These are phyloP conservation scores for Maudiozyma humilis DNA, from an alignment of 1,139 yeast genomes.

Conservation along the genomic window DNA sequence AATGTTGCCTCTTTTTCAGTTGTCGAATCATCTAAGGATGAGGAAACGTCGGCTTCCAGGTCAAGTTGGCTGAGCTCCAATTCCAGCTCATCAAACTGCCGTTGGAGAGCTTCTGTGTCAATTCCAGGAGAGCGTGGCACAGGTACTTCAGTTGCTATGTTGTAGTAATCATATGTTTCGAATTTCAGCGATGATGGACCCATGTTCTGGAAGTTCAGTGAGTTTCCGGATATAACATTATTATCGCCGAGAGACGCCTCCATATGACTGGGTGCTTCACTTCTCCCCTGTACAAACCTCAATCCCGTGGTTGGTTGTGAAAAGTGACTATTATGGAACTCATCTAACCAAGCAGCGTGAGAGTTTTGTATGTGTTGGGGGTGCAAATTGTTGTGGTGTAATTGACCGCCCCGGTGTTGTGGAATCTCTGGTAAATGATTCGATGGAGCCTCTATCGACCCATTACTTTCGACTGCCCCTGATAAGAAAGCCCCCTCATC, in stretches of 20 bases:
- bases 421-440: too few species aligned
- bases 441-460: too few species aligned
- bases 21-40: not conserved
- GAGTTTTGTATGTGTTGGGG: too few species aligned
- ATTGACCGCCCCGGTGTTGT: too few species aligned
- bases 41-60: not conserved
- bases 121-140: constrained; percentile 2
- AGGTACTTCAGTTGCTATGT: not conserved
- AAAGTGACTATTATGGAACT: too few species aligned
- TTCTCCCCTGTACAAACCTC: not conserved
- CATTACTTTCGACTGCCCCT: too few species aligned
- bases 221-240: not conserved
- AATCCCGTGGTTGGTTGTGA: too few species aligned
- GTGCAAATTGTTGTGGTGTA: too few species aligned
- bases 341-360: too few species aligned
- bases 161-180: constrained; percentile 2
- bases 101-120: constrained; percentile 1
- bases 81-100: constrained; percentile 4
- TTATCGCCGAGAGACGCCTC: constrained; percentile 1
- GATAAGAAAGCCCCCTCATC: too few species aligned
- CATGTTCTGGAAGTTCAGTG: not conserved
- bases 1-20: constrained; percentile 7
- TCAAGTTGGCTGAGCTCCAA: not conserved
- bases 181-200: not conserved
- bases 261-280: not conserved